Base-by-base conservation (phyloP, 176 grass and related monocot species). In the Echinochloa phyllopogon region DNA sequence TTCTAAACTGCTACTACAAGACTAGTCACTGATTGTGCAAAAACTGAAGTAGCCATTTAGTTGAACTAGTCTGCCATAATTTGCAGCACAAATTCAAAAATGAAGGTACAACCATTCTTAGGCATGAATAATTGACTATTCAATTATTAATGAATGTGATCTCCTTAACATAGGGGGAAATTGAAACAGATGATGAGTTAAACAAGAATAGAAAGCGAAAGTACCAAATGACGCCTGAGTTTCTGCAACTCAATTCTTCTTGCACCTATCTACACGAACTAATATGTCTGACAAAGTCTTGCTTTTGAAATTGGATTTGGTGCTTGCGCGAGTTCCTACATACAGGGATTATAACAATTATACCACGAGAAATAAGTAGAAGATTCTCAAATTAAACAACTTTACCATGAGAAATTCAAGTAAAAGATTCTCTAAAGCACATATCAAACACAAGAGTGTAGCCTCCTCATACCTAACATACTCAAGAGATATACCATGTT, bases 241-340 rank as follows among this genome's bases (percentile, higher is more conserved):
- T 55, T 1, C 49, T 43, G 1, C 38, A 59, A 23, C 38, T 81
- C 77, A 56, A 37, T 77, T 75, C n/a, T 55, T 87, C 8, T 67
- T 64, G 23, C 4, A 24, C 4, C 13, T 65, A 69, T 74, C 48
- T 17, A 20, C 47, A 53, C 77, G 69, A 74, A 86, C 85, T 49
- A 86, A 40, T 9, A 81, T 40, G 18, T 80, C 67, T 55, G 69
- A 63, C 15, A 81, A 65, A 57, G 85, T 75, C 8, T 38, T 66
- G 77, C 37, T 33, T 33, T 33, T 74, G 17, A 21, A 13, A 64
- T 49, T 39, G 12, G 20, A 20, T 18, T 56, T 87, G 49, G 36
- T 78, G 41, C 60, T 81, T 6, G 27, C 17, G 24, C 33, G 59
- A 41, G 69, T 38, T 18, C 57, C 25, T 71, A 47, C 49, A 57